Evolutionary conservation across 768 basidiomycete species (phyloP).

Genomic region (Leccinum broughii): DNA sequence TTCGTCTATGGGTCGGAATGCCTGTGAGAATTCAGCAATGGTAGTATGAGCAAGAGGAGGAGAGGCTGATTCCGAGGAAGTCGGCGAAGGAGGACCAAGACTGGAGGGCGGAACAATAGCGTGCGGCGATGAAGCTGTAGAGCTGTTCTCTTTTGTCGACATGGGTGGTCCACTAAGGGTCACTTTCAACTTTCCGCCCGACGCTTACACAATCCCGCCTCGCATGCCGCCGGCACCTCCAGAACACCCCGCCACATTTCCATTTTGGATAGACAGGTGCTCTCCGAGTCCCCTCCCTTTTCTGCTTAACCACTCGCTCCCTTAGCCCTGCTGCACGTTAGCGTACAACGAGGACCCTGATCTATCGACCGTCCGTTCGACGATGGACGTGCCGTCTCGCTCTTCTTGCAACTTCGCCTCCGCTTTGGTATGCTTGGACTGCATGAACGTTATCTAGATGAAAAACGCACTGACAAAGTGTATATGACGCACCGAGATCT

Average conservation of each 20-base stretch:
- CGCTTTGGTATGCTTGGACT: constrained; percentile 63
- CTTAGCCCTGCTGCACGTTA: too few relatives aligned
- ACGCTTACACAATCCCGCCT: too few relatives aligned
- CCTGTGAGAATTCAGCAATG: constrained; percentile 58
- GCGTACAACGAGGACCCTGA: too few relatives aligned
- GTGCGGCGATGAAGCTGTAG: constrained; percentile 51
- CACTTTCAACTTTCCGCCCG: too few relatives aligned
- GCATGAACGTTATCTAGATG: not conserved
- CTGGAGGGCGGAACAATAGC: constrained; percentile 68
- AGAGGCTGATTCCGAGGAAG: constrained; percentile 67
- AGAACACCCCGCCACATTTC: too few relatives aligned
- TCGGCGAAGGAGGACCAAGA: constrained; percentile 75
- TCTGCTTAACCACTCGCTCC: too few relatives aligned
- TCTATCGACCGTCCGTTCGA: constrained; percentile 70
- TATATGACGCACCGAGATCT: constrained; percentile 22
- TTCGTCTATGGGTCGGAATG: constrained; percentile 80
- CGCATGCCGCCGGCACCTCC: too few relatives aligned
- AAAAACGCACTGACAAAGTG: not conserved
- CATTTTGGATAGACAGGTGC: too few relatives aligned
- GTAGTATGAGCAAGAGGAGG: constrained; percentile 44
- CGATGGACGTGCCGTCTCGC: constrained; percentile 89
- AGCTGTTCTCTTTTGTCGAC: constrained; percentile 16
- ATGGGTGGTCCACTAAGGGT: too few relatives aligned
- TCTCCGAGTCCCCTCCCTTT: too few relatives aligned
- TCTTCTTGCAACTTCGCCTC: constrained; percentile 79